phyloP scores from a whole-genome alignment of 2,329 filamentous ascomycete genomes.

The Knufia petricola region DNA sequence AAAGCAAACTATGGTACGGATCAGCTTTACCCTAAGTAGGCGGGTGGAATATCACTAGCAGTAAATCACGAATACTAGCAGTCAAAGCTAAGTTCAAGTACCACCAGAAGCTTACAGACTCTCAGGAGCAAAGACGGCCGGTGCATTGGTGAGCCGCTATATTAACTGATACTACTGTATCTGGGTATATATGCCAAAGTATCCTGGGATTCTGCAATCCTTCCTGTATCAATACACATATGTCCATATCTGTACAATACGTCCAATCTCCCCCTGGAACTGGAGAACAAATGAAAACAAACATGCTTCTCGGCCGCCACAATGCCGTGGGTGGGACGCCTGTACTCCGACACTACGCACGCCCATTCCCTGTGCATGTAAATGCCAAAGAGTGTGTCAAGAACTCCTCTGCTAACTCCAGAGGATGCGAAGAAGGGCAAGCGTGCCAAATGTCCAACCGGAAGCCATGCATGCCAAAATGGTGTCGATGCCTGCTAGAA shows the following conservation, averaged over 20 bases:
- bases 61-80: too few relatives aligned
- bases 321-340: not conserved
- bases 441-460: not conserved
- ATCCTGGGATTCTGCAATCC: not conserved
- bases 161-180: not conserved
- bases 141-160: not conserved
- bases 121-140: not conserved
- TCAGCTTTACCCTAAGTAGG: too few relatives aligned
- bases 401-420: not conserved
- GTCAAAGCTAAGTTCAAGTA: too few relatives aligned
- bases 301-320: not conserved
- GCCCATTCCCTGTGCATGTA: not conserved
- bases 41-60: too few relatives aligned
- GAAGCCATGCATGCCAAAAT: not conserved
- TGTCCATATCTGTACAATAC: slow-evolving; percentile 4
- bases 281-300: slow-evolving; percentile 4
- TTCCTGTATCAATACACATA: not conserved
- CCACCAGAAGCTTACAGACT: not conserved
- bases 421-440: not conserved
- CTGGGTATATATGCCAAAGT: slow-evolving; percentile 1
- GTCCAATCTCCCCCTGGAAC: not conserved
- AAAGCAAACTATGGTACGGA: too few relatives aligned
- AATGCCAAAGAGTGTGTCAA: slow-evolving; percentile 1
- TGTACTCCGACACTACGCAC: not conserved
- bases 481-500: not conserved